Base-by-base conservation (phyloP, 169 alveolate genomes). In the Cryptosporidium xiaoi region DNA sequence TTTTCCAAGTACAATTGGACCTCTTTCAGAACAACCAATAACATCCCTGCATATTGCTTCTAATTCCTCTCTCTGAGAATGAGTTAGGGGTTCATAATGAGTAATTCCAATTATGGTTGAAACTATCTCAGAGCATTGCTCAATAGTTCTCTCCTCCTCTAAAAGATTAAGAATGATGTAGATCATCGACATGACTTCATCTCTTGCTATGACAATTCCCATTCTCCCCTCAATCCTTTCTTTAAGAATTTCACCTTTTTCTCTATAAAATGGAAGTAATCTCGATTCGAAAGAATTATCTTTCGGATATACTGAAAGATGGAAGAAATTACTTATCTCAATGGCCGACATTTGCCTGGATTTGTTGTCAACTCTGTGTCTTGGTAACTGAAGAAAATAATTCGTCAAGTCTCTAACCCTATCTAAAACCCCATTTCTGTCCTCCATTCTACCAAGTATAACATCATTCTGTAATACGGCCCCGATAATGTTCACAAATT, bases 211-310 rank as follows among this genome's bases (percentile, higher is more conserved):
- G 0, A 13, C 50, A 18, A 77, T 62, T 15, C 65, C 64, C 65
- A 77, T 10, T 12, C 24, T 62, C 36, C n/a, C 34, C 2, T 77
- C 77, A 24, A 77, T 15, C 51, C 29, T 40, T 8, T 12, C 18
- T 55, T 58, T 40, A 27, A 77, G 20, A 15, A 3, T n/a, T 27
- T 60, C 60, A 15, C 71, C 87, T 7, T 10, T 46, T 51, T 31
- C 46, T 5, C 87, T 56, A 62, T 77, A 44, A 20, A 24, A n/a
- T 29, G 87, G 87, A 6, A 77, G 31, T n/a, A 77, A 33, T 40
- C 77, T 56, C 24, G 87, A 77, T n/a, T 56, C 69, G n/a, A 13
- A 77, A n/a, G 87, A 77, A 24, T 77, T 77, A 31, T 77, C 87
- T 13, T 77, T 77, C 1, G 87, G 87, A n/a, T 34, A 77, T 20